A percentile compares a stretch with the other conserved stretches of the same genome.
Conservation (phyloP, 768 basidiomycete genomes). For the Clathrus columnatus region DNA sequence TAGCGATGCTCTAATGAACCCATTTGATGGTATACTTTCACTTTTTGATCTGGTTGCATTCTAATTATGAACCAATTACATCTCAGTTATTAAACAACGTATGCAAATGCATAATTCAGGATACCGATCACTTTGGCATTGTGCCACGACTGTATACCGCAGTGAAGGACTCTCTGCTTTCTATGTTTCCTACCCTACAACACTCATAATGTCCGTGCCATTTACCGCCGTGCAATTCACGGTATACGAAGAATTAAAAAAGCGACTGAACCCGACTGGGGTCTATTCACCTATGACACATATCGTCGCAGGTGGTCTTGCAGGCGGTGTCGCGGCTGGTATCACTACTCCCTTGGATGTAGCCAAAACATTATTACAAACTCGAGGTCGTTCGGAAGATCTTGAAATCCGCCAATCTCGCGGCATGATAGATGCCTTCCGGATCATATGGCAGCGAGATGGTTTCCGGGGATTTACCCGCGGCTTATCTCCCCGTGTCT, state of each 20-base stretch:
- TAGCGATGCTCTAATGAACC: constrained; percentile 97
- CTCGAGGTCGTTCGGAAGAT: constrained; percentile 83
- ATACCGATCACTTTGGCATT: constrained; percentile 80
- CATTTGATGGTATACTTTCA: constrained; percentile 77
- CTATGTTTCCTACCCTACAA: constrained; percentile 98
- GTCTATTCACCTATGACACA: constrained; percentile 92
- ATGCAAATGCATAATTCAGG: constrained; percentile 97
- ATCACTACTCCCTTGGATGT: constrained; percentile 97
- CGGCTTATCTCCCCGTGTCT: constrained; percentile 82
- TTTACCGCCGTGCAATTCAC: constrained; percentile 98
- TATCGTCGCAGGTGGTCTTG: constrained; percentile 83
- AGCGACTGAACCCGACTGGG: constrained; percentile 72
- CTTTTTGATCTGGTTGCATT: constrained; percentile 13
- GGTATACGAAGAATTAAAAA: constrained; percentile 90
- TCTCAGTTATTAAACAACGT: constrained; percentile 92
- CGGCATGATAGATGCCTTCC: constrained; percentile 83
- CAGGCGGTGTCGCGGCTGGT: constrained; percentile 90
- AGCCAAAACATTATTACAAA: constrained; percentile 94
- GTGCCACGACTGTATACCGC: constrained; percentile 75
- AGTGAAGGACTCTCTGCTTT: constrained; percentile 86
- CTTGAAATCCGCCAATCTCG: constrained; percentile 71
- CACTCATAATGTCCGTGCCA: constrained; percentile 91
- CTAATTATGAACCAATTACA: constrained; percentile 2
- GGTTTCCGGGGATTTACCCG: constrained; percentile 79
- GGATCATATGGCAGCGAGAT: constrained; percentile 80